These are phyloP conservation scores for Apophysomyces variabilis DNA, from an alignment of 371 early-diverging fungal genomes.

Conservation along the genomic window DNA sequence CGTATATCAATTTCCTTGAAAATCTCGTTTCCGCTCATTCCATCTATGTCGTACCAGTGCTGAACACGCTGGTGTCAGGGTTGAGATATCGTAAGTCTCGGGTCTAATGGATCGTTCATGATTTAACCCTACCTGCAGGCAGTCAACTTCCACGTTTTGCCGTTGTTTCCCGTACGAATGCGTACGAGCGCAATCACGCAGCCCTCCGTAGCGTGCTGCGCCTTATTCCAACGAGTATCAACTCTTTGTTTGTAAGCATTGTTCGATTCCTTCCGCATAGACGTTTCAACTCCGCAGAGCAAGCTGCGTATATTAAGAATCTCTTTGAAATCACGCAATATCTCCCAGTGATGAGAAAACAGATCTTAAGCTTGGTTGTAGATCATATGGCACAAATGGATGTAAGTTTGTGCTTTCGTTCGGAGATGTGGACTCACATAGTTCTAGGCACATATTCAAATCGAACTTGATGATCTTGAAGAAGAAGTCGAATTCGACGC, in stretches of 20 bases:
- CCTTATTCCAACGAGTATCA: constrained; percentile 80
- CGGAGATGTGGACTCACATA: background rate
- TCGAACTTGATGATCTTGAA: constrained; percentile 90
- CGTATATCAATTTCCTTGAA: constrained; percentile 74
- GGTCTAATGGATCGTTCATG: background rate
- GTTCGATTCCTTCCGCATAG: constrained; percentile 80
- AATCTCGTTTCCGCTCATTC: constrained; percentile 89
- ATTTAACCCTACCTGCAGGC: constrained; percentile 18
- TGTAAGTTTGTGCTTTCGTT: constrained; percentile 47
- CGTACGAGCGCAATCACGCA: constrained; percentile 68
- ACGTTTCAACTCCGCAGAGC: constrained; percentile 63
- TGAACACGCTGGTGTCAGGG: constrained; percentile 63
- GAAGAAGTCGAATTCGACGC: constrained; percentile 66
- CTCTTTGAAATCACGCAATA: constrained; percentile 77
- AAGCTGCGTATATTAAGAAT: constrained; percentile 77
- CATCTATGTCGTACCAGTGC: constrained; percentile 70
- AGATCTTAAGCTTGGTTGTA: constrained; percentile 75
- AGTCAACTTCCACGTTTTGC: constrained; percentile 28
- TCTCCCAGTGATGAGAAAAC: constrained; percentile 73
- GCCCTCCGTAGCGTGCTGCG: constrained; percentile 69
- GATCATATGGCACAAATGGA: constrained; percentile 89
- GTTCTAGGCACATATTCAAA: constrained; percentile 84
- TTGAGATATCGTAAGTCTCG: constrained; percentile 66
- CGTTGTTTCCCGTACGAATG: constrained; percentile 33
- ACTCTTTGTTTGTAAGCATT: constrained; percentile 70